Percentiles rank a stretch among this genome's conserved stretches.
Conservation (phyloP, 2,329 filamentous ascomycete species). For the Diaporthe citriasiana region DNA sequence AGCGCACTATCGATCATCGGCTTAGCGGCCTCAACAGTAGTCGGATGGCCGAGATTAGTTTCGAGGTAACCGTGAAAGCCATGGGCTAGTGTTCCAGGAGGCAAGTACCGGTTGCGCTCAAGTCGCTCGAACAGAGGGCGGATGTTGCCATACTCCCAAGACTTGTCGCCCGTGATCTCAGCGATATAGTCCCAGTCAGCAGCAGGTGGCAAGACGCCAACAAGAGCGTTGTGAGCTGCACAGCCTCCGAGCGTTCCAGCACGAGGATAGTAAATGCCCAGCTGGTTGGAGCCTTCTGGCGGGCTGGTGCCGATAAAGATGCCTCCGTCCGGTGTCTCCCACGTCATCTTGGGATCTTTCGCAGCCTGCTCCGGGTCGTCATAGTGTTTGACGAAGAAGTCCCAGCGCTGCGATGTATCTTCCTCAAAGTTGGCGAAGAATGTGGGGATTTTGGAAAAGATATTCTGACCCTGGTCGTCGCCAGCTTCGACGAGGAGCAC, state of each 20-base stretch:
- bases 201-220: constrained; percentile 62
- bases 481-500: constrained; percentile 69
- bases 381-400: constrained; percentile 71
- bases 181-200: constrained; percentile 65
- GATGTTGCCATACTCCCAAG: constrained; percentile 65
- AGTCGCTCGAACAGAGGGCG: constrained; percentile 61
- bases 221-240: constrained; percentile 63
- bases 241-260: constrained; percentile 56
- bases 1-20: constrained; percentile 15
- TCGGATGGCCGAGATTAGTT: constrained; percentile 51
- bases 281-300: constrained; percentile 45
- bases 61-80: constrained; percentile 66
- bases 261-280: constrained; percentile 57
- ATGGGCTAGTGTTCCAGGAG: constrained; percentile 56
- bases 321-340: constrained; percentile 51
- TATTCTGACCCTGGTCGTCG: constrained; percentile 61
- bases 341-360: constrained; percentile 65
- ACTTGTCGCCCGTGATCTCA: constrained; percentile 62
- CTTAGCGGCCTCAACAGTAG: constrained; percentile 57
- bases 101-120: constrained; percentile 56
- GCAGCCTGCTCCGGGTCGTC: constrained; percentile 61
- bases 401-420: constrained; percentile 65
- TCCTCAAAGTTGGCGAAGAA: constrained; percentile 62
- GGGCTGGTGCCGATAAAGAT: constrained; percentile 49
- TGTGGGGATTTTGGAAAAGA: constrained; percentile 62